These are phyloP conservation scores for Larix sibirica DNA, from an alignment of 83 land plant species.

Conservation along the genomic window DNA sequence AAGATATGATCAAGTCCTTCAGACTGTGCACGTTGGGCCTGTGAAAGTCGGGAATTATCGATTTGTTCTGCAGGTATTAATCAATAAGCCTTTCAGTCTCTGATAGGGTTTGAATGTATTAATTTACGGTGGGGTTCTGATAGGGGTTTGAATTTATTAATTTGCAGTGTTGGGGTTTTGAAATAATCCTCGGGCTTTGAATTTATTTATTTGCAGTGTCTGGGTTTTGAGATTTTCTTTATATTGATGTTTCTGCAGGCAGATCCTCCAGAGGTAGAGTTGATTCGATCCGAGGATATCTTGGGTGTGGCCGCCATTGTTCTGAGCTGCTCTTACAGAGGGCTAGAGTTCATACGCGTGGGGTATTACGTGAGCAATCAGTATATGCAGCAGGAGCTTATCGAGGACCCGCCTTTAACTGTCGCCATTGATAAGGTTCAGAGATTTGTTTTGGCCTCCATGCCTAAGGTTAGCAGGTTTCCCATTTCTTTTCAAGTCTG, in stretches of 20 bases:
- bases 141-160: too few species aligned
- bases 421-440: slow-evolving; percentile 23
- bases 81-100: too few species aligned
- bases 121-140: too few species aligned
- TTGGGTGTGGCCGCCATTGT: slow-evolving; percentile 31
- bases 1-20: slow-evolving; percentile 15
- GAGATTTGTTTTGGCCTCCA: slow-evolving; percentile 19
- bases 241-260: slow-evolving; percentile 8
- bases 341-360: slow-evolving; percentile 26
- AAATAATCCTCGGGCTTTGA: too few species aligned
- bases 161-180: too few species aligned
- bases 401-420: slow-evolving; percentile 11
- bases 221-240: too few species aligned
- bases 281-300: slow-evolving; percentile 26
- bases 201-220: too few species aligned
- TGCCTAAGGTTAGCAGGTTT: slow-evolving; percentile 30
- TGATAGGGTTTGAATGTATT: too few species aligned
- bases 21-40: slow-evolving; percentile 7
- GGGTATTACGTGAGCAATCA: slow-evolving; percentile 38
- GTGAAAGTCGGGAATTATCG: neutral
- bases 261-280: slow-evolving; percentile 24
- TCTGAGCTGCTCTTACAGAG: slow-evolving; percentile 36
- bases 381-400: slow-evolving; percentile 25
- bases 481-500: slow-evolving; percentile 11
- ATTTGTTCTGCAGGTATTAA: slow-evolving; percentile 10